Evolutionary conservation across 495 filamentous ascomycete species (phyloP), one percentile per base, ranked within the genome.

Genomic region (Collariella sp.): DNA sequence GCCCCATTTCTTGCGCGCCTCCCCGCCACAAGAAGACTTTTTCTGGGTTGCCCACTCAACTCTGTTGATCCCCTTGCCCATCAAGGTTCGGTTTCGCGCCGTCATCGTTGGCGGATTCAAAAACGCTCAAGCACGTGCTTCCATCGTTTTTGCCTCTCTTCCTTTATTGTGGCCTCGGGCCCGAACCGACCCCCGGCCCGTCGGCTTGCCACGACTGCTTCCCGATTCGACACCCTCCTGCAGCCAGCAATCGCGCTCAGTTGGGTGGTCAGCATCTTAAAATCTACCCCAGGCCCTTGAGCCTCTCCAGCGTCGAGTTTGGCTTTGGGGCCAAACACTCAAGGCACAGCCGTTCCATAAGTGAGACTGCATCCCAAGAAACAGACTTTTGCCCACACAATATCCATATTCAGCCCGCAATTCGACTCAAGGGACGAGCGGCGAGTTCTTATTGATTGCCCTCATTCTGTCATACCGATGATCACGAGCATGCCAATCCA

Each of bases 371-470:
- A 26, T 52, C 12, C 15, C 47, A 31, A 22, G 29, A 50, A 49
- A 50, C 44, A 24, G 46, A 53, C 7, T 54, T 50, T 50, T 49
- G 45, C 56, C 50, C 56, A 59, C 56, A 53, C 15, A 7, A 33
- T 31, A 19, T 5, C 22, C 36, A 58, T 54, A 54, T 58, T 58
- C 54, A 58, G 50, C 29, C 34, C 43, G n/a, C 48, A 44, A 36
- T 50, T 36, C 52, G 24, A 48, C 16, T 33, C 45, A 12, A 33
- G 20, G 50, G 34, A 18, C 20, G 38, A 6, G 50, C 50, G 36
- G 39, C 46, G 41, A 51, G 6, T 40, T 19, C 50, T 31, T 15
- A 19, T 33, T 22, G 33, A 46, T 40, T 38, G 19, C 54, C 53
- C 52, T 23, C 52, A 31, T 48, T 29, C 31, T 46, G 20, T 43